Base-by-base conservation (phyloP, 2,329 filamentous ascomycete genomes). In the Hymenoscyphus repandus region DNA sequence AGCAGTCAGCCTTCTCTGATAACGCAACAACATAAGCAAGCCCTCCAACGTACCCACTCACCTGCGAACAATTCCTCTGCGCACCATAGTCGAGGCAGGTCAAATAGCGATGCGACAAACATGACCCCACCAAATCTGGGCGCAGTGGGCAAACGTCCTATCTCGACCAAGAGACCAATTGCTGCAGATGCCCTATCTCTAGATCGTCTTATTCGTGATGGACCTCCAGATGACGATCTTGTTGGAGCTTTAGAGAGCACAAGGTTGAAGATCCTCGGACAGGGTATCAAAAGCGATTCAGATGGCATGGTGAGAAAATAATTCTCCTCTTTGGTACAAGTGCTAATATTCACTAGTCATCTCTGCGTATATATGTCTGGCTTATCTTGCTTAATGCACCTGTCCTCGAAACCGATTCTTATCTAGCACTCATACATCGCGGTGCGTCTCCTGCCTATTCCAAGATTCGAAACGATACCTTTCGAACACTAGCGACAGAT, bases 381-480 rank as follows among this genome's bases (percentile, higher is more conserved):
- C 80, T 97, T 37, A 88, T 96, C 60, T 81, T 99, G 11, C 85
- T 99, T 61, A 88, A 96, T 65, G 85, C 91, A 31, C 85, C 90
- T 6, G 83, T 95, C 39, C 75, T 96, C 56, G 79, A 85, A 40
- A 96, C 93, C 52, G 88, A 96, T 62, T 79, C 86, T 54, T 99
- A 99, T 68, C 86, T 97, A 58, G 79, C 82, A 51, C 85, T 97
- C 40, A 86, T 99, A 58, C 90, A 95, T 65, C 89, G 93, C 57
- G 92, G 93, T 56, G 88, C 92, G 20, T 97, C 92, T 2, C 91
- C 92, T 1, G 91, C 90, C 41, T 96, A 99, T 72, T 83, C 89
- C 63, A 99, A 99, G 73, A 99, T 99, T 66, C 88, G 91, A 67
- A 96, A 99, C 70, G 93, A 99, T 69, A 96, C 93, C 37, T 97